phyloP scores from a whole-genome alignment of 805 yeast genomes.

The Candida boidinii region DNA sequence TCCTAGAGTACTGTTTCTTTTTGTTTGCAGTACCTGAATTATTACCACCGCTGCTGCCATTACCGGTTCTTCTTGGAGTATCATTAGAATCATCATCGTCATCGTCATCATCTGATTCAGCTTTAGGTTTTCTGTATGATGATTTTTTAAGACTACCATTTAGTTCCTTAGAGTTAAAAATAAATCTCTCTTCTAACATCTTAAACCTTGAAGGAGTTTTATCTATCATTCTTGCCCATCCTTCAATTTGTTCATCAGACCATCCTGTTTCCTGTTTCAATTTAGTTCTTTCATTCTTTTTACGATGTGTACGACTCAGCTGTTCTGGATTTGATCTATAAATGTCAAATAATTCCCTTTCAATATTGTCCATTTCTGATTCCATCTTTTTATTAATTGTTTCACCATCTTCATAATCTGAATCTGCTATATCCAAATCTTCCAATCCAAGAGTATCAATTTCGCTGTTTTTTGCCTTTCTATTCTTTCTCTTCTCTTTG shows the following conservation, averaged over 20 bases:
- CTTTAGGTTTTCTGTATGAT: slow-evolving; percentile 8
- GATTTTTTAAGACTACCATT: slow-evolving; percentile 25
- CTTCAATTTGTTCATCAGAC: slow-evolving; percentile 90
- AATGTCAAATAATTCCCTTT: slow-evolving; percentile 46
- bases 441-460: slow-evolving; percentile 25
- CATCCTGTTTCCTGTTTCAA: slow-evolving; percentile 49
- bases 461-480: slow-evolving; percentile 3
- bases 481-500: slow-evolving; percentile 5
- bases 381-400: slow-evolving; percentile 9
- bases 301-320: slow-evolving; percentile 40
- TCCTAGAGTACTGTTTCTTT: slow-evolving; percentile 31
- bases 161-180: slow-evolving; percentile 31
- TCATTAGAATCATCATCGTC: slow-evolving; percentile 4
- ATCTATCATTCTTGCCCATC: slow-evolving; percentile 77
- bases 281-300: slow-evolving; percentile 38
- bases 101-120: slow-evolving; percentile 5
- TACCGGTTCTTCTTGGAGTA: slow-evolving; percentile 3
- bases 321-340: slow-evolving; percentile 42
- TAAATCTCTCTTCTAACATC: slow-evolving; percentile 52
- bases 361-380: slow-evolving; percentile 34
- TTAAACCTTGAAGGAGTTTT: slow-evolving; percentile 56
- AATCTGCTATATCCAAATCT: too few relatives aligned
- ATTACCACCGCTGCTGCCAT: slow-evolving; percentile 1
- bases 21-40: slow-evolving; percentile 7
- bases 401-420: slow-evolving; percentile 12